phyloP scores from a whole-genome alignment of 192 early-diverging fungal species.

The Umbelopsis ramanniana region DNA sequence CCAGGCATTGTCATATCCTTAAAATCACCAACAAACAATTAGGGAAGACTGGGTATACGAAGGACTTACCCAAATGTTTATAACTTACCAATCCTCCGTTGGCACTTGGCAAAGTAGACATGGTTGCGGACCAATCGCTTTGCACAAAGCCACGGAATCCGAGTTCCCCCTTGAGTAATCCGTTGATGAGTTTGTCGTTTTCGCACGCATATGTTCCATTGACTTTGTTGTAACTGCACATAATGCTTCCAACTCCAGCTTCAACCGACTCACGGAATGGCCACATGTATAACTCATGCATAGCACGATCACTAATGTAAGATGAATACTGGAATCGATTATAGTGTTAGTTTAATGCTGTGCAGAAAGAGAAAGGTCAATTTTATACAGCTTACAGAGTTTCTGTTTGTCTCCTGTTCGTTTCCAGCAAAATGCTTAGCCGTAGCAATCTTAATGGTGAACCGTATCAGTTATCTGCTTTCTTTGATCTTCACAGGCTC shows the following conservation, averaged over 20 bases:
- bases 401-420: constrained; percentile 39
- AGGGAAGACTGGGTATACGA: neutral
- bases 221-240: constrained; percentile 69
- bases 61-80: neutral
- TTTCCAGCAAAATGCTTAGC: constrained; percentile 42
- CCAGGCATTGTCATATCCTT: constrained; percentile 48
- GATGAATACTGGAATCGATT: constrained; percentile 20
- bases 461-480: neutral
- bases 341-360: neutral
- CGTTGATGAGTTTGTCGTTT: constrained; percentile 48
- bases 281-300: constrained; percentile 61
- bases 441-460: constrained; percentile 24
- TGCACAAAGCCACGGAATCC: constrained; percentile 64
- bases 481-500: neutral
- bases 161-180: constrained; percentile 56
- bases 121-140: constrained; percentile 62
- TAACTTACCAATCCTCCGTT: constrained; percentile 38
- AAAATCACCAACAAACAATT: neutral
- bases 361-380: neutral
- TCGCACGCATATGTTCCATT: constrained; percentile 62
- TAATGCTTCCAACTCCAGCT: constrained; percentile 63
- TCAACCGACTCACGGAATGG: constrained; percentile 62
- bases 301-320: constrained; percentile 55
- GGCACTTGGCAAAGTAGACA: constrained; percentile 40
- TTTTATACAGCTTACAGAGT: constrained; percentile 1